Base-by-base conservation (phyloP, 2,329 filamentous ascomycete genomes). In the Nemania sp. region DNA sequence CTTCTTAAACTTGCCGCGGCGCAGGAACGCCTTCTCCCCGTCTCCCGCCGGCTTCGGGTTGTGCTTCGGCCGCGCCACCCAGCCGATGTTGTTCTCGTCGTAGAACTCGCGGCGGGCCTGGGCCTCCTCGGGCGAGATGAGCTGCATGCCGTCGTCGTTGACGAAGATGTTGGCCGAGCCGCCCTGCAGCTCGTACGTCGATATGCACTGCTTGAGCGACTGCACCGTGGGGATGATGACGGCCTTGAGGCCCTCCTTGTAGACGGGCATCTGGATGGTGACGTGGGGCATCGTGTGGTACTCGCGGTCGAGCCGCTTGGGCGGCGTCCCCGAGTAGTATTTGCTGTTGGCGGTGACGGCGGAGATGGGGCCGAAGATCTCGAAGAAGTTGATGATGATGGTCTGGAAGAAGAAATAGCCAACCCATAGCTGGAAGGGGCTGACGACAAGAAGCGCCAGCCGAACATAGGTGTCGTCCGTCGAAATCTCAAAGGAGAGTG, bases 121-220 rank as follows among this genome's bases (percentile, higher is more conserved):
- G 4, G 79, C 78, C 13, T 83, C 77, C 12, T 83, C 77, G 3
- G 76, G 75, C 2, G 80, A 74, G 15, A 89, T 77, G 35, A 87
- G 73, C 70, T 88, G 86, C 81, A 89, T 85, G 58, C 87, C 87
- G 64, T 90, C 87, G 57, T 90, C 87, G 65, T 89, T 89, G 70
- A 89, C 75, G 68, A 88, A 88, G 63, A 90, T 87, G 68, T 84
- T 88, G 25, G 87, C 87, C 1, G 85, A 83, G 7, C 87, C 87
- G n/a, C 87, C 87, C 69, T 84, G 81, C 65, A 83, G 73, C 65
- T 86, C 83, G 65, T 86, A 87, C 12, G 83, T 83, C 37, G 82
- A 82, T 62, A 86, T 85, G 17, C 83, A 84, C 13, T 79, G 79
- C 69, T 84, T 84, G 35, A 86, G 72, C 3, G 81, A 85, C 18